Base-by-base conservation (phyloP, 768 basidiomycete genomes). In the Strobilomyces confusus region DNA sequence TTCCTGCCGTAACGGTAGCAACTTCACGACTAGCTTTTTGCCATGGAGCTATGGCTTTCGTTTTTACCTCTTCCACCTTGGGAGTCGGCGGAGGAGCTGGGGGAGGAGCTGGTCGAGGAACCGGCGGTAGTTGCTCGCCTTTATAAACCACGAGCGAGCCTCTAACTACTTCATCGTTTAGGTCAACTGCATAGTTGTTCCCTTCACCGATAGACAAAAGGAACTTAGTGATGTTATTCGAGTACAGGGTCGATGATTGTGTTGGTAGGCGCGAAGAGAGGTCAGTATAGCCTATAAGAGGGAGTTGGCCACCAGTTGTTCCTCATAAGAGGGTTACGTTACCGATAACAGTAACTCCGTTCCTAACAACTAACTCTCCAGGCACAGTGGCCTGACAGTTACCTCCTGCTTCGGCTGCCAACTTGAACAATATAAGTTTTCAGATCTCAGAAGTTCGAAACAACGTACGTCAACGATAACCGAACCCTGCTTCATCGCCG, bases 401-500 rank as follows among this genome's bases (percentile, higher is more conserved):
- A 14, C 92, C 92, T n/a, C 92, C 91, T 42, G 89, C 80, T 72
- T 94, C 92, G 15, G 90, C 86, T 36, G 92, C 92, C 54, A 70
- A 33, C 70, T 72, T 56, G 22, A 58, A 33, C 30, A 42, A 34
- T 36, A 46, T 69, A 25, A 71, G 48, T n/a, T 40, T 48, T 54
- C 37, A 26, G 25, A 17, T 33, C 41, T 26, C 38, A 23, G 11
- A 41, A 23, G 44, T 23, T 23, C 25, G 32, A 52, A 9, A 56
- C 3, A 30, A 62, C 69, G 46, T 57, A 70, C 70, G 68, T 94
- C 92, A 25, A 93, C 91, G 48, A 94, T 81, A 26, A 94, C 84
- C 5, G 92, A 93, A 23, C 92, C 92, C 72, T 89, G 89, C 61
- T 89, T 92, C 92, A 94, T 92, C n/a, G 84, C 87, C 37, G 84